Evolutionary conservation across 1,284 basidiomycete genomes (phyloP), one percentile per base, ranked within the genome.

Genomic region (Clitocybe nebularis): DNA sequence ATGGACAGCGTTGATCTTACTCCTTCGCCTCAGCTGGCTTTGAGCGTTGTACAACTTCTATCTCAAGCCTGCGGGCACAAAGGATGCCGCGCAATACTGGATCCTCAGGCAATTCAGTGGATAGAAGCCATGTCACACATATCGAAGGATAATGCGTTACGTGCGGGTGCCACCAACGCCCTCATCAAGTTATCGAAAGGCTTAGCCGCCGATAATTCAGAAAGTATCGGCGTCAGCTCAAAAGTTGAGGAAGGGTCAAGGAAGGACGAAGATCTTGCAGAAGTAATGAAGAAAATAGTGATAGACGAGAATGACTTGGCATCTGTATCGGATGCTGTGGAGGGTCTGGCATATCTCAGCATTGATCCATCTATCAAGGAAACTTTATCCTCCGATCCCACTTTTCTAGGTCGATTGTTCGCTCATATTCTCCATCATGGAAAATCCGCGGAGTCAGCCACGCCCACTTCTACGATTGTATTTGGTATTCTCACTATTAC

Each of bases 281-380:
- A 60, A 26, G 65, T 75, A 40, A 77, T 92, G 72, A 81, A 76
- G 52, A 64, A 66, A 2, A 65, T 84, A 41, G 66, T 91, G 22
- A 47, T 73, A 30, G 59, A 58, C 19, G 62, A 58, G 46, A 61
- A 61, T 14, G 60, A 66, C 26, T 50, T 57, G 9, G 60, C 68
- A 14, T 74, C 75, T 26, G 56, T 75, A 21, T 62, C 71, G 5
- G 84, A 89, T 49, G 81, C 80, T 5, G 68, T 93, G 13, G 93
- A 96, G 65, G 90, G 84, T 0, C 65, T 96, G 39, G 87, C 87
- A 5, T 89, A 93, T 60, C 76, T 93, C 44, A 88, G 81, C 46
- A 67, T 77, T 23, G 76, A 81, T 48, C 71, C 88, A 0, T 49
- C 62, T 1, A 69, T 89, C 49, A 89, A 90, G 61, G 81, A 84